Evolutionary conservation across 2,329 filamentous ascomycete species (phyloP).

Genomic region (Stagonosporopsis chrysanthemi): DNA sequence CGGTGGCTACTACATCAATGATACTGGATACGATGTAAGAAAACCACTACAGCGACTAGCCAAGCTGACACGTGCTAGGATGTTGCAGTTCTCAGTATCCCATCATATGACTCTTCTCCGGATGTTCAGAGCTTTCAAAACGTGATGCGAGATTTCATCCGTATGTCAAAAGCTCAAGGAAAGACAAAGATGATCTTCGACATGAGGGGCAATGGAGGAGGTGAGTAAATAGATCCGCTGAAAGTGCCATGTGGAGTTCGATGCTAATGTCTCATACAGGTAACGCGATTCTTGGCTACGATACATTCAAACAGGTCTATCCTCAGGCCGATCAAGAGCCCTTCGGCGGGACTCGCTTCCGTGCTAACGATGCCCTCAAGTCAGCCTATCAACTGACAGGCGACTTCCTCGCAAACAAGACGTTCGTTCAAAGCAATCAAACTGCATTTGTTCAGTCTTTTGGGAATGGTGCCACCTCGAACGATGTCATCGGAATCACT

Average conservation of each 20-base stretch:
- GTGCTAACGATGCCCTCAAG: slow-evolving; percentile 53
- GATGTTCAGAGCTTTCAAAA: slow-evolving; percentile 49
- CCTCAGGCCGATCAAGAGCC: slow-evolving; percentile 52
- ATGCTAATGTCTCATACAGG: slow-evolving; percentile 49
- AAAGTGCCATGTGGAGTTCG: background rate
- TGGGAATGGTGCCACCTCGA: slow-evolving; percentile 26
- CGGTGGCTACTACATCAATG: slow-evolving; percentile 57
- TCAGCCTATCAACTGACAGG: slow-evolving; percentile 43
- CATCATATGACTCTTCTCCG: slow-evolving; percentile 48
- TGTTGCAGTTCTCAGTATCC: slow-evolving; percentile 57
- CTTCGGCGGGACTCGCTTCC: slow-evolving; percentile 57
- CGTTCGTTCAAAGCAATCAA: slow-evolving; percentile 38
- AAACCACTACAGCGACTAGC: slow-evolving; percentile 28
- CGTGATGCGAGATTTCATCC: slow-evolving; percentile 56
- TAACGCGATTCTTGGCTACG: slow-evolving; percentile 50
- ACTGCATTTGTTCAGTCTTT: slow-evolving; percentile 40
- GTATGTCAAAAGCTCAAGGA: slow-evolving; percentile 53
- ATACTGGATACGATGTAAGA: slow-evolving; percentile 49
- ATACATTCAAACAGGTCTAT: slow-evolving; percentile 63
- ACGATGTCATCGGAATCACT: slow-evolving; percentile 37
- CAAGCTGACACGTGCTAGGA: slow-evolving; percentile 50
- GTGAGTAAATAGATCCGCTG: background rate
- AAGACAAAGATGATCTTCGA: slow-evolving; percentile 72
- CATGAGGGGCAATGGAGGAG: slow-evolving; percentile 65
- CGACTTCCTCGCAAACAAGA: slow-evolving; percentile 41